Conservation (phyloP, 1,139 yeast genomes). For the Saccharomyces pastorianus region DNA sequence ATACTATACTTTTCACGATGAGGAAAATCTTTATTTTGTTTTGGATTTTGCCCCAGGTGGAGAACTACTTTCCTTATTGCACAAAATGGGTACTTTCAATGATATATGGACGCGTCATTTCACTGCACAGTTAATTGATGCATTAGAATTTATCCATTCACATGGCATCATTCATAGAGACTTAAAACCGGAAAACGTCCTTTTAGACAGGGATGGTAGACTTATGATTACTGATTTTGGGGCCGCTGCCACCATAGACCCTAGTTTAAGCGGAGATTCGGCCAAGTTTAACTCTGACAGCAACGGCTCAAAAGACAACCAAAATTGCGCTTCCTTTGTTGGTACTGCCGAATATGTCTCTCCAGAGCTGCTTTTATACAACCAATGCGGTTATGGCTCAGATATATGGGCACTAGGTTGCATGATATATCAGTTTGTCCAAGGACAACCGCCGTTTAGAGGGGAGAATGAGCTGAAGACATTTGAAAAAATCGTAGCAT, state of each 20-base stretch:
- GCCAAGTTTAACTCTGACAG: conserved; percentile 8
- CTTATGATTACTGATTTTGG: conserved; percentile 77
- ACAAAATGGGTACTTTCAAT: conserved; percentile 67
- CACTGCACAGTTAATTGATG: conserved; percentile 68
- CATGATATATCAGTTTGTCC: conserved; percentile 64
- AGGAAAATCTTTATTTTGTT: conserved; percentile 78
- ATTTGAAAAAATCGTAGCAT: conserved; percentile 55
- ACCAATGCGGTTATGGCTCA: conserved; percentile 66
- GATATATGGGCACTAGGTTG: conserved; percentile 84
- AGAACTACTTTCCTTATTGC: conserved; percentile 72
- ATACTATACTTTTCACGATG: conserved; percentile 91
- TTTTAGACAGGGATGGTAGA: conserved; percentile 55
- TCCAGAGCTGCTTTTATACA: conserved; percentile 62
- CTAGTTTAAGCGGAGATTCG: conserved; percentile 28
- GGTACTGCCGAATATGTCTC: conserved; percentile 84
- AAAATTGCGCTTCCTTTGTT: conserved; percentile 49
- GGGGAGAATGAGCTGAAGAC: conserved; percentile 70
- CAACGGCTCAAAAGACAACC: conserved; percentile 2
- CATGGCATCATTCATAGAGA: conserved; percentile 77
- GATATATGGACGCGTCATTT: conserved; percentile 69
- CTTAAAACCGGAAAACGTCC: conserved; percentile 68
- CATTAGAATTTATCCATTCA: conserved; percentile 64
- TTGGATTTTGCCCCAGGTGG: conserved; percentile 92
- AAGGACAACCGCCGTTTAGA: conserved; percentile 74
- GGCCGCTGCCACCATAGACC: conserved; percentile 54